A percentile compares a stretch with the other conserved stretches of the same genome.
Evolutionary conservation across 768 basidiomycete species (phyloP).

Genomic region (Phaffia australis): DNA sequence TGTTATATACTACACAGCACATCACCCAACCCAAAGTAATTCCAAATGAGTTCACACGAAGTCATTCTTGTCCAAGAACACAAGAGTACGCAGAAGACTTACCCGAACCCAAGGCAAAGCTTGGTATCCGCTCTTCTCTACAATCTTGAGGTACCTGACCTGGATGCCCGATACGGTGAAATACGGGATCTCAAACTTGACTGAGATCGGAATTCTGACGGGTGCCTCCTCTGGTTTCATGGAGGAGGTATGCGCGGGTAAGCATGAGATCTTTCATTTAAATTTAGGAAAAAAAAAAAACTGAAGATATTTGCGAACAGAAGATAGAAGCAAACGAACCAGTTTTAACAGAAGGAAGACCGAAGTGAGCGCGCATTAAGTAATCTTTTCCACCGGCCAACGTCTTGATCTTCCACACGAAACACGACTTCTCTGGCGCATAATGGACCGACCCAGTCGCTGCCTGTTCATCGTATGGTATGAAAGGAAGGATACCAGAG

Average conservation of each 20-base stretch:
- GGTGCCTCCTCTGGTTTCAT: slow-evolving; percentile 21
- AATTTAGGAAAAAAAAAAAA: not conserved
- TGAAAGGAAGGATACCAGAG: not conserved
- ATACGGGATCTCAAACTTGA: slow-evolving; percentile 97
- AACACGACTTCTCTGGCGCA: slow-evolving; percentile 93
- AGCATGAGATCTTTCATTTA: not conserved
- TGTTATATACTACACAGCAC: slow-evolving; percentile 31
- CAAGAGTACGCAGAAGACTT: not conserved
- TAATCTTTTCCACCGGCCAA: slow-evolving; percentile 92
- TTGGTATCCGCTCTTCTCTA: slow-evolving; percentile 97
- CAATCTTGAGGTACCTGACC: slow-evolving; percentile 94
- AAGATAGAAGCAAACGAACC: slow-evolving; percentile 48
- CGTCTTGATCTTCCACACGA: slow-evolving; percentile 99
- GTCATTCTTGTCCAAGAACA: no score
- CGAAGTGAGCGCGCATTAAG: slow-evolving; percentile 96
- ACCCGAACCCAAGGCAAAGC: slow-evolving; percentile 15
- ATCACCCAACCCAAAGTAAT: no score
- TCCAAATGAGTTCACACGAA: no score
- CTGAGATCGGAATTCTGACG: slow-evolving; percentile 71
- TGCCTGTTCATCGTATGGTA: slow-evolving; percentile 47
- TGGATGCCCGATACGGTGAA: slow-evolving; percentile 93
- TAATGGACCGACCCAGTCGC: slow-evolving; percentile 93
- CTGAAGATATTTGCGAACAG: not conserved
- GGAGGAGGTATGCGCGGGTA: no score
- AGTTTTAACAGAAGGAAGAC: slow-evolving; percentile 80